Base-by-base conservation (phyloP, 2,329 filamentous ascomycete species). In the Exophiala sp. region DNA sequence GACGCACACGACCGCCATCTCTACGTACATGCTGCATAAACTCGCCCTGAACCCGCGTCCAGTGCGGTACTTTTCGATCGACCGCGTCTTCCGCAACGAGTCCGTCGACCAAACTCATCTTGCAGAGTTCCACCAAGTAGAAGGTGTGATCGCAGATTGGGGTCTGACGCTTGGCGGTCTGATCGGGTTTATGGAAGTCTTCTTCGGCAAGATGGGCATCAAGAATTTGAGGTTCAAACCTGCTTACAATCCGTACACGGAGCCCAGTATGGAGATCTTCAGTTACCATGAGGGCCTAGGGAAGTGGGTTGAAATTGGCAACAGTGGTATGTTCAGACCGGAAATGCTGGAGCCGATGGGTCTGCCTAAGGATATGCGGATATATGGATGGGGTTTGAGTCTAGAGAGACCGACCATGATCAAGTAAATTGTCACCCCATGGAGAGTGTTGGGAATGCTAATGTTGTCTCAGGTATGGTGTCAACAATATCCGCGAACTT, bases 181-280 rank as follows among this genome's bases (percentile, higher is more conserved):
- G 54, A 95, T 96, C 79, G 89, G 83, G 75, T 89, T 97, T 77
- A 91, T 97, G 81, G 87, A 92, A 66, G 85, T 90, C 66, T 97
- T 99, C 84, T 99, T 97, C 74, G 80, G 79, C 60, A 95, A 96
- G 79, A 96, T 97, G 87, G 92, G 94, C 62, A 90, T 99, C 63
- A 78, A 83, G 59, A 78, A 83, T 66, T 81, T 99, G 61, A 87
- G 89, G 68, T 99, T 96, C 84, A 99, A 99, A 79, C 94, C 94
- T 14, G 94, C 94, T 1, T 95, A 95, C 77, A 95, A 96, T 75
- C 89, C 89, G 1, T 91, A 95, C 78, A 96, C 91, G 24, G 94
- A 99, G 75, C 91, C 94, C 29, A 88, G 87, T 69, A 95, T 99
- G 91, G 94, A 99, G 74, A 95, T 99, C 63, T 99, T 97, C 75